These are phyloP conservation scores for Phytopythium delawarense DNA, from an alignment of 352 stramenopile genomes.

Conservation along the genomic window DNA sequence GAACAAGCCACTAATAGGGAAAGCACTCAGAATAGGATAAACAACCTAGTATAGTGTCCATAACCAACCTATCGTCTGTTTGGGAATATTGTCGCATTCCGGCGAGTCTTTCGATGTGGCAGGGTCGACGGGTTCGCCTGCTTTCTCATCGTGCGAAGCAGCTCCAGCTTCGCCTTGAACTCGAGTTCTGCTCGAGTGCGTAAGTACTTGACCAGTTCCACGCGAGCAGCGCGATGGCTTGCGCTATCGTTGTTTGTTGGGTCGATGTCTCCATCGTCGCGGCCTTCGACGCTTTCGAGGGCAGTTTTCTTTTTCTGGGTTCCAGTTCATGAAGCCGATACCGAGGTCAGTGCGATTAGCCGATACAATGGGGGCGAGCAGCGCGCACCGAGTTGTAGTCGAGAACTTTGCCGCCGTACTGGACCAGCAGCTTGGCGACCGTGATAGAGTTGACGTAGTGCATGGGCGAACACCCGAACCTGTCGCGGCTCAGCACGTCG, in stretches of 20 bases:
- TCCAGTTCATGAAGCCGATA: background rate
- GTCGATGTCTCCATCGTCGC: background rate
- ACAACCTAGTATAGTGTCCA: no score
- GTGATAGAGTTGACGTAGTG: constrained; percentile 66
- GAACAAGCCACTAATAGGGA: no score
- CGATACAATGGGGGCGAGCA: background rate
- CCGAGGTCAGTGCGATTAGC: background rate
- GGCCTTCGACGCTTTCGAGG: constrained; percentile 29
- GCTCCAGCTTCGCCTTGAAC: constrained; percentile 50
- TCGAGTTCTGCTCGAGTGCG: constrained; percentile 38
- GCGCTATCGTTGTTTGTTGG: background rate
- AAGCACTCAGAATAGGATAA: no score
- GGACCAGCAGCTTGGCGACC: constrained; percentile 57
- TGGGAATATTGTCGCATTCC: background rate
- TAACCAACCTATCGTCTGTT: background rate
- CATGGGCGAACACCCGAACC: constrained; percentile 59
- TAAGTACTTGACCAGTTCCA: constrained; percentile 42
- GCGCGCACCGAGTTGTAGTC: constrained; percentile 48
- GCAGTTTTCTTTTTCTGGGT: constrained; percentile 56
- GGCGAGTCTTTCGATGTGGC: background rate
- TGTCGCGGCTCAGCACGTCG: constrained; percentile 46
- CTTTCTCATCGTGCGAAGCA: constrained; percentile 35
- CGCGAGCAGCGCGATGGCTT: background rate
- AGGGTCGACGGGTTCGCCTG: constrained; percentile 14
- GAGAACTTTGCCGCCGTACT: constrained; percentile 53